Base-by-base conservation (phyloP, 495 filamentous ascomycete species). In the Hypoxylon fuscum region DNA sequence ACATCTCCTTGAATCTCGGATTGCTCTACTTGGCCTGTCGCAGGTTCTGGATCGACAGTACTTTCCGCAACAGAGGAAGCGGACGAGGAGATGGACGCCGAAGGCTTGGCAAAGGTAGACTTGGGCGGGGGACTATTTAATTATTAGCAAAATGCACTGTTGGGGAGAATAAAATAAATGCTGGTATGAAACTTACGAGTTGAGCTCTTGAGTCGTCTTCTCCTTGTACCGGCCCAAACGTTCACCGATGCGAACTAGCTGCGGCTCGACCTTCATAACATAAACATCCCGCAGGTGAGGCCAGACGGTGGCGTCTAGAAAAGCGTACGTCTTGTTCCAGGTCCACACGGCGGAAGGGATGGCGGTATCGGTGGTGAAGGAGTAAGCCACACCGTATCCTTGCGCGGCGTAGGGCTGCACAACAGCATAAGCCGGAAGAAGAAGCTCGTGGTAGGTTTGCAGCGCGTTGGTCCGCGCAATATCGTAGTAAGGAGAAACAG, bases 201-300 rank as follows among this genome's bases (percentile, higher is more conserved):
- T 52, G 5, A 11, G 51, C 40, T 70, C 72, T 12, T 68, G 62
- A 10, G 45, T 29, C 17, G 62, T 65, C 42, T 60, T 71, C 27
- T 69, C 70, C 3, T 65, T 71, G 74, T 97, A 93, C 55, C 90
- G 83, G 5, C 93, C 95, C 12, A 98, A 83, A 8, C 94, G 84
- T 76, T 97, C 89, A 11, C 91, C 87, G 60, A 99, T 98, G 62
- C 92, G 90, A 44, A 95, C 85, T 0, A 99, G 82, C 71, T 99
- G 95, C 9, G 96, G 96, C 75, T 97, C 93, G 6, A 99, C 94
- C 63, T 94, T 95, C 69, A 95, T 86, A 27, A 88, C 87, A 64
- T 96, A 97, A 9, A 96, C 75, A 20, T 91, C 83, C 22, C 88
- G 82, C 5, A 97, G 18, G 64, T 87, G 86, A 6, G 93, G 93